Conservation (phyloP, 345 rosid genomes). For the Kernera saxatilis region DNA sequence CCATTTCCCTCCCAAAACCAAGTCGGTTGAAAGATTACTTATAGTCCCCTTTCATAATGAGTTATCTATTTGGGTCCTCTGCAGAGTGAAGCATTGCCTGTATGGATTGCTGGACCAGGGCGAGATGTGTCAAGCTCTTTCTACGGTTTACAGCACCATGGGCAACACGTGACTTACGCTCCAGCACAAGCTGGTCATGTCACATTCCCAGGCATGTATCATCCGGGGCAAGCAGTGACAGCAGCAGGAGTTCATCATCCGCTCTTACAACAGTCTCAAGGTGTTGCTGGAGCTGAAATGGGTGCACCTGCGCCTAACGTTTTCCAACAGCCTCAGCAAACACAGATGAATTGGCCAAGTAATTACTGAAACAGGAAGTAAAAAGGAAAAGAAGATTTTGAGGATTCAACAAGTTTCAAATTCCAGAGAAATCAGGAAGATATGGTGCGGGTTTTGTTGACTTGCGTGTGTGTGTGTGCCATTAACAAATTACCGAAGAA, state of each 20-base stretch:
- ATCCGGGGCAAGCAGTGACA: slow-evolving; percentile 68
- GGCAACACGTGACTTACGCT: slow-evolving; percentile 73
- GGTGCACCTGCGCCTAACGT: slow-evolving; percentile 62
- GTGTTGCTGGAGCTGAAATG: slow-evolving; percentile 68
- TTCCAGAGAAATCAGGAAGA: slow-evolving; percentile 25
- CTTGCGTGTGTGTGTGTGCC: slow-evolving; percentile 6
- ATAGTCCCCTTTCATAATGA: slow-evolving; percentile 1
- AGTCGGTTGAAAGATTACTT: neutral
- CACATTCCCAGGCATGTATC: slow-evolving; percentile 59
- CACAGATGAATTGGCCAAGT: slow-evolving; percentile 85
- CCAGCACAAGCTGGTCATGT: slow-evolving; percentile 74
- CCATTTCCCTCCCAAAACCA: neutral
- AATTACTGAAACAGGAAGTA: slow-evolving; percentile 55
- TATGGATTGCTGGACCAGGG: slow-evolving; percentile 81
- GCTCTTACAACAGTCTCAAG: slow-evolving; percentile 73
- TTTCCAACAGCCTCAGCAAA: slow-evolving; percentile 92
- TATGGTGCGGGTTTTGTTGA: slow-evolving; percentile 6
- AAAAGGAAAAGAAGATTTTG: neutral
- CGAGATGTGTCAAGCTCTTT: slow-evolving; percentile 74
- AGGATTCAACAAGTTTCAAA: slow-evolving; percentile 18
- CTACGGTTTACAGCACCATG: slow-evolving; percentile 78
- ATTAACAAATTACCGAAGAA: slow-evolving; percentile 17
- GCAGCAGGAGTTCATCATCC: slow-evolving; percentile 62
- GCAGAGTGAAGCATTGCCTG: slow-evolving; percentile 82
- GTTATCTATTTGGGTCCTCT: slow-evolving; percentile 14